Evolutionary conservation across 2,329 filamentous ascomycete species (phyloP).

Genomic region (Microthyrium microscopicum): DNA sequence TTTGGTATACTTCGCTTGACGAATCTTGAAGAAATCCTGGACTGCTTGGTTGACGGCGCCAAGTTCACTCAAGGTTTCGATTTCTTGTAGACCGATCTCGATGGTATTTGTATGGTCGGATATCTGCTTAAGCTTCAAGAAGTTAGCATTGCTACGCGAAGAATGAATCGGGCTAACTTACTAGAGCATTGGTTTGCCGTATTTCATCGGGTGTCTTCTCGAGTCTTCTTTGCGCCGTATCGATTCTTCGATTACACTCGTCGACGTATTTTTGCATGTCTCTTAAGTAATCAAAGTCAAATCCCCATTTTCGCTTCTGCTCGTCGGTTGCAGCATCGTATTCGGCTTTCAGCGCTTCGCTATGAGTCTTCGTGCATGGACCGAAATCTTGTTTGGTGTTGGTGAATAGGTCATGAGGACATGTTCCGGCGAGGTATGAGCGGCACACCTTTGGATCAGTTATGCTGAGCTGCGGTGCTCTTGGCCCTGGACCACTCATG

Average conservation of each 20-base stretch:
- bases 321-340: slow-evolving; percentile 59
- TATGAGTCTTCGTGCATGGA: slow-evolving; percentile 74
- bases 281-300: slow-evolving; percentile 92
- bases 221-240: slow-evolving; percentile 69
- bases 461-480: slow-evolving; percentile 67
- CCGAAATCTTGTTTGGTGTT: slow-evolving; percentile 98
- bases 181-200: slow-evolving; percentile 74
- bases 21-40: slow-evolving; percentile 75
- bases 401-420: slow-evolving; percentile 96
- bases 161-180: slow-evolving; percentile 18
- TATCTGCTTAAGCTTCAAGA: slow-evolving; percentile 57
- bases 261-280: slow-evolving; percentile 95
- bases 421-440: slow-evolving; percentile 83
- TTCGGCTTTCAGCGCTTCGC: slow-evolving; percentile 73
- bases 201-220: slow-evolving; percentile 99
- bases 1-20: slow-evolving; percentile 64
- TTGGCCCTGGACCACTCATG: slow-evolving; percentile 57
- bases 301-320: slow-evolving; percentile 65
- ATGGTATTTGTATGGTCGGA: slow-evolving; percentile 64
- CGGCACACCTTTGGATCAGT: slow-evolving; percentile 89
- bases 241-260: slow-evolving; percentile 88
- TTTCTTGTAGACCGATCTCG: slow-evolving; percentile 67
- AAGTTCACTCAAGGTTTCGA: slow-evolving; percentile 68
- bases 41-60: slow-evolving; percentile 67
- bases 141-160: not conserved